Percentiles rank a stretch among this genome's conserved stretches.
Conservation (phyloP, 2,329 filamentous ascomycete genomes). For the Sordariomycetes sp. region DNA sequence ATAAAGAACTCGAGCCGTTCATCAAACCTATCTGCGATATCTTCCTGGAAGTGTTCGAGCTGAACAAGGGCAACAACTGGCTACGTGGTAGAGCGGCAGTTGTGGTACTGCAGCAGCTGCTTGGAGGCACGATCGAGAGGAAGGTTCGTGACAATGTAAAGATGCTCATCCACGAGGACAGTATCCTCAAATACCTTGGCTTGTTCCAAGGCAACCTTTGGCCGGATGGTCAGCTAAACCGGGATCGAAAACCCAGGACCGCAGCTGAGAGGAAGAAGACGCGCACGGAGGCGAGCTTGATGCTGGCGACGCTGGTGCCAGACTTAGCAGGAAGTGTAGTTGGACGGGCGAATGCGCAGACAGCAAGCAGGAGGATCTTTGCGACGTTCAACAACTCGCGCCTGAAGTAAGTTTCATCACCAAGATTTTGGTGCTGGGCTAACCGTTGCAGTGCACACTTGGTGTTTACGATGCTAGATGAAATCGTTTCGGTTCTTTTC, state of each 20-base stretch:
- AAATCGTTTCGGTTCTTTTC: constrained; percentile 58
- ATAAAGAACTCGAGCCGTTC: constrained; percentile 82
- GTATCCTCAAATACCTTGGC: constrained; percentile 65
- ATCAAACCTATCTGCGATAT: constrained; percentile 98
- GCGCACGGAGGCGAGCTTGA: constrained; percentile 76
- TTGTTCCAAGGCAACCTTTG: constrained; percentile 71
- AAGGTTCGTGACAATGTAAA: constrained; percentile 84
- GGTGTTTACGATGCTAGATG: constrained; percentile 62
- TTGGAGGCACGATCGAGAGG: constrained; percentile 91
- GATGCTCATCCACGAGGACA: constrained; percentile 66
- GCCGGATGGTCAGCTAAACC: constrained; percentile 56
- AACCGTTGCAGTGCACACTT: constrained; percentile 47
- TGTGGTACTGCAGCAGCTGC: constrained; percentile 88
- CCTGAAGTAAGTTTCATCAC: constrained; percentile 60
- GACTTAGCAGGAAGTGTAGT: constrained; percentile 91
- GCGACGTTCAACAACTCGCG: constrained; percentile 85
- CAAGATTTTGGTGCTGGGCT: constrained; percentile 5
- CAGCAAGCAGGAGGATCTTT: constrained; percentile 79
- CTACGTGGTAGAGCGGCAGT: constrained; percentile 90
- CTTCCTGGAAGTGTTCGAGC: constrained; percentile 89
- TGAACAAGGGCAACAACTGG: constrained; percentile 96
- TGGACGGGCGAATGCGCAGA: constrained; percentile 82
- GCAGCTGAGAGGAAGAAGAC: constrained; percentile 68
- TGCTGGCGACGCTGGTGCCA: constrained; percentile 82
- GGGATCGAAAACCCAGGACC: constrained; percentile 48